Evolutionary conservation across 2,329 filamentous ascomycete genomes (phyloP), one percentile per base, ranked within the genome.

Genomic region (Fusarium sp.): DNA sequence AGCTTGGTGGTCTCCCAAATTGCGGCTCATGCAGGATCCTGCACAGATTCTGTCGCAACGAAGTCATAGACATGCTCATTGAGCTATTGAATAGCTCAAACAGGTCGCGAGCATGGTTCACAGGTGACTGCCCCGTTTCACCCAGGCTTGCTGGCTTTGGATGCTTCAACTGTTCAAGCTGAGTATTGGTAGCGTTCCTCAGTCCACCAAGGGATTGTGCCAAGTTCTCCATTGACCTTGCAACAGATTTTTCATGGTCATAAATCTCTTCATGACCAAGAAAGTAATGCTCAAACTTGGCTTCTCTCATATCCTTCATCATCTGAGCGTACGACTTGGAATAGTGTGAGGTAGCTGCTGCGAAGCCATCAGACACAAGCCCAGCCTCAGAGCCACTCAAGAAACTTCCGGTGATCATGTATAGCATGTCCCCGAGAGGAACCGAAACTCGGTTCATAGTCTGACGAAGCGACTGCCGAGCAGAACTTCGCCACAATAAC

Each of bases 161-260:
- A 8, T 76, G 69, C 16, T 92, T 91, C 38, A 98, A 86, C 33
- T 98, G 88, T 11, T 93, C 90, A 77, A 98, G 97, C 78, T 99
- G 97, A 10, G 96, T 95, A 63, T 93, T 90, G 18, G 96, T 94
- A 33, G 97, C 95, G 84, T 95, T 98, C 73, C 95, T 90, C 77
- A 99, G 85, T 6, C 96, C 97, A 80, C 96, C 96, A 70, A 98
- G 91, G 68, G 95, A 95, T 80, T 98, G 96, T 3, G 94, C 92
- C 16, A 98, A 88, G 35, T 91, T 92, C 81, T 97, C 94, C 80
- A 98, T 90, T 73, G 94, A 96, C 78, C 94, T 92, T 40, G 95
- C 93, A 4, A 98, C 88, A 20, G 90, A 91, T 71, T 92, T 91
- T 78, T 98, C 94, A 3, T 97, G 88, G 35, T 89, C 88, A 80